Evolutionary conservation across 2,329 filamentous ascomycete species (phyloP).

Genomic region (Penicillium sp.): DNA sequence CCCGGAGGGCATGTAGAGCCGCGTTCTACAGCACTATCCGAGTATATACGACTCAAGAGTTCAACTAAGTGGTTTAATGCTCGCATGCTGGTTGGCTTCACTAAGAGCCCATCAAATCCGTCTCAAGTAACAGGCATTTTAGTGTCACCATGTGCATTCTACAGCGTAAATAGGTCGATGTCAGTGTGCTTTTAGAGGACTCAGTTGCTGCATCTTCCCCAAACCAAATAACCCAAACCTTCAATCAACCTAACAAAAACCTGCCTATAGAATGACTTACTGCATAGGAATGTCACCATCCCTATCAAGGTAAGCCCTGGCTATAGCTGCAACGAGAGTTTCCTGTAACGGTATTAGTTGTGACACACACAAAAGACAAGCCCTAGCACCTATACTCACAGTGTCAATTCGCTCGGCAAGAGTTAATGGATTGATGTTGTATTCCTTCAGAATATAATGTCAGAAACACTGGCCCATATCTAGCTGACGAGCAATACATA

Average conservation of each 20-base stretch:
- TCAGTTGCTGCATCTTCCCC: not conserved
- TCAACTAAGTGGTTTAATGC: too few species aligned
- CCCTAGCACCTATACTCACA: not conserved
- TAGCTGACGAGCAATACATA: not conserved
- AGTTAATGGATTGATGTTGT: not conserved
- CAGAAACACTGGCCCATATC: not conserved
- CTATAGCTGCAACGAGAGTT: not conserved
- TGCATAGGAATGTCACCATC: constrained; percentile 2
- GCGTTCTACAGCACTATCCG: too few species aligned
- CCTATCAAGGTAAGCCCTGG: not conserved
- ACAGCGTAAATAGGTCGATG: not conserved
- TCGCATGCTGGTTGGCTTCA: too few species aligned
- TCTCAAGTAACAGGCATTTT: too few species aligned
- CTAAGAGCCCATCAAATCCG: too few species aligned
- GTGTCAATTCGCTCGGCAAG: not conserved
- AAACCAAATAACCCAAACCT: not conserved
- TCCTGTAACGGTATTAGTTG: not conserved
- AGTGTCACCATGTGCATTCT: too few species aligned
- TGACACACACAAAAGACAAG: not conserved
- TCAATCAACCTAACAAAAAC: not conserved
- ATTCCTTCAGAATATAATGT: not conserved
- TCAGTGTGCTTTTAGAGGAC: not conserved
- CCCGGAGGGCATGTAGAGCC: too few species aligned
- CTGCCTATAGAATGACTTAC: not conserved
- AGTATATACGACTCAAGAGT: too few species aligned